These are phyloP conservation scores for Rosa chinensis DNA, from an alignment of 306 rosid species.

Conservation along the genomic window DNA sequence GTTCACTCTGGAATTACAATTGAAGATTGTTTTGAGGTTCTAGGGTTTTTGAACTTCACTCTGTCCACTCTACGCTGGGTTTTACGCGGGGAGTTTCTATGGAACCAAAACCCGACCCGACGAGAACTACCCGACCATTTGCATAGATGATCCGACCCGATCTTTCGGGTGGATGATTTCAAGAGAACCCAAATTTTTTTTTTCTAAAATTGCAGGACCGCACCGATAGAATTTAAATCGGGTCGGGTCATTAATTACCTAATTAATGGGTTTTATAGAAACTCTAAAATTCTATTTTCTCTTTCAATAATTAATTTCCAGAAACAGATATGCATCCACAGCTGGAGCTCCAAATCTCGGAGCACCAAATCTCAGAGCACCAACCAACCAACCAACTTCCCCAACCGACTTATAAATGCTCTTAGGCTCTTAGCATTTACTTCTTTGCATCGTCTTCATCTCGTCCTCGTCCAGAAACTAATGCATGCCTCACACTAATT, in stretches of 20 bases:
- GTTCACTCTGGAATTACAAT: not conserved
- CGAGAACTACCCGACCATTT: no score
- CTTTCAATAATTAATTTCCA: not conserved
- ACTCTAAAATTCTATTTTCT: not conserved
- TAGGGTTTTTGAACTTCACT: not conserved
- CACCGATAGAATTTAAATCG: not conserved
- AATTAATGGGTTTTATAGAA: not conserved
- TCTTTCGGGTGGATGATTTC: not conserved
- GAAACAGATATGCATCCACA: conserved; percentile 3
- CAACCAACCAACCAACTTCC: conserved; percentile 7
- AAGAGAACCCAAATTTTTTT: not conserved
- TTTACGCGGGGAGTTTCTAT: not conserved
- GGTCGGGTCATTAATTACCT: not conserved
- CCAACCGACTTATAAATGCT: conserved; percentile 40
- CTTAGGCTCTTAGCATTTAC: conserved; percentile 30
- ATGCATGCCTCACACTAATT: not conserved
- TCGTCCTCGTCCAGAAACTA: not conserved
- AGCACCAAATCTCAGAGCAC: not conserved
- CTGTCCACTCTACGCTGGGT: not conserved
- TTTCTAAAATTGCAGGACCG: not conserved
- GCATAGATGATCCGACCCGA: not conserved
- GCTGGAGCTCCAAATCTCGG: conserved; percentile 7
- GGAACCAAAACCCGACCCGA: not conserved
- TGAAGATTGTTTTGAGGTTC: not conserved
- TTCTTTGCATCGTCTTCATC: not conserved